phyloP scores from a whole-genome alignment of 106 monocot genomes.

The Posidonia australis region DNA sequence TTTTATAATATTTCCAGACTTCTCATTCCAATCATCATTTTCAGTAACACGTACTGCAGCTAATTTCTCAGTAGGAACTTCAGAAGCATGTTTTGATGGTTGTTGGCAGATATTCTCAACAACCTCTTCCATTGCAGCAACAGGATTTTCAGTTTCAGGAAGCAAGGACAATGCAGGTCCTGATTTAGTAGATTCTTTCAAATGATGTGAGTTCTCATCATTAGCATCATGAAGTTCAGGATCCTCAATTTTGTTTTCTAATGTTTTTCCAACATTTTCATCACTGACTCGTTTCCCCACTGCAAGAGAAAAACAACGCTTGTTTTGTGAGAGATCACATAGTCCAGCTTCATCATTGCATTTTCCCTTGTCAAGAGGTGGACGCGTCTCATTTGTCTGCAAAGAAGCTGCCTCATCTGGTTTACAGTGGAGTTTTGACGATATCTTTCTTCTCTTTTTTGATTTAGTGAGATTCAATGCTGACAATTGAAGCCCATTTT shows the following conservation, averaged over 20 bases:
- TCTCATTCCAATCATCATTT: not conserved
- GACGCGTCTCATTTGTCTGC: too few species aligned
- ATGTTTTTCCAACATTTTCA: not conserved
- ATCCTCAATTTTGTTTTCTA: not conserved
- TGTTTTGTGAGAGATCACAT: not conserved
- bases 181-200: not conserved
- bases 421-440: not conserved
- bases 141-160: not conserved
- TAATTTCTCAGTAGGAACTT: not conserved
- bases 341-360: not conserved
- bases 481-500: too few species aligned
- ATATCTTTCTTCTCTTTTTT: not conserved
- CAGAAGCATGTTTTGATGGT: not conserved
- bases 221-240: too few species aligned
- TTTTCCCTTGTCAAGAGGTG: not conserved
- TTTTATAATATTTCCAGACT: not conserved
- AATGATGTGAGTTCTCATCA: not conserved
- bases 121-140: not conserved
- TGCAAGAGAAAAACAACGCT: not conserved
- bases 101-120: not conserved
- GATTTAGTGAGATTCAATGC: too few species aligned
- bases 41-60: not conserved
- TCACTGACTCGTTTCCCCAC: not conserved
- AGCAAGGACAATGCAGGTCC: too few species aligned
- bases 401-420: not conserved